These are phyloP conservation scores for Polyporus arcularius DNA, from an alignment of 768 basidiomycete genomes.

Conservation along the genomic window DNA sequence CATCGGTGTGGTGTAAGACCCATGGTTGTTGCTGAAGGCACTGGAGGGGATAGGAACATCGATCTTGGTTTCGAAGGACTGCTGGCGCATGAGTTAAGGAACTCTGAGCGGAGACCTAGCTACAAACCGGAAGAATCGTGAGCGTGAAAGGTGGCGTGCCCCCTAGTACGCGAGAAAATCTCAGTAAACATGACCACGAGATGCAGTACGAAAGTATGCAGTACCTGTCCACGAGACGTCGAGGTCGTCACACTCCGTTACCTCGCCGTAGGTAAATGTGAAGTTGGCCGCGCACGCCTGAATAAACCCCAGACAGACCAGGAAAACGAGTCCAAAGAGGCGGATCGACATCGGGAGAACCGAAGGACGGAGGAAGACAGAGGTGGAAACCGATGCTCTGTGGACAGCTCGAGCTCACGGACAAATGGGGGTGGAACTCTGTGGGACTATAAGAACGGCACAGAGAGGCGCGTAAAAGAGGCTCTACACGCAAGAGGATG, in stretches of 20 bases:
- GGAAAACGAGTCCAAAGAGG: slow-evolving; percentile 12
- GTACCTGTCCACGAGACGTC: slow-evolving; percentile 64
- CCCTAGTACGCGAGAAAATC: slow-evolving; percentile 37
- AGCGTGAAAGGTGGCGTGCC: slow-evolving; percentile 56
- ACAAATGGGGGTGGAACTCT: no score
- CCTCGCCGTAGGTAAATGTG: slow-evolving; percentile 52
- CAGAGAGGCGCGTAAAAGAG: no score
- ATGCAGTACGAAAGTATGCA: background rate
- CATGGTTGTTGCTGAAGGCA: slow-evolving; percentile 54
- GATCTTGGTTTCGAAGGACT: background rate
- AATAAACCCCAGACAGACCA: background rate
- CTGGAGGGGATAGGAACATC: slow-evolving; percentile 45
- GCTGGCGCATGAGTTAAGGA: no score
- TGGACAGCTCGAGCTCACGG: no score
- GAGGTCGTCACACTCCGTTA: slow-evolving; percentile 63
- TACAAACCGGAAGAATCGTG: slow-evolving; percentile 49
- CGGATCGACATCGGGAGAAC: no score
- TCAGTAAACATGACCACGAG: background rate
- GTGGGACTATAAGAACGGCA: no score
- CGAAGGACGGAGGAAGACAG: no score
- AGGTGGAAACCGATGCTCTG: no score
- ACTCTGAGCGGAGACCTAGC: slow-evolving; percentile 19
- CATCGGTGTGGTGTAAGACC: slow-evolving; percentile 51
- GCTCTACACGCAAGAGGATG: no score
- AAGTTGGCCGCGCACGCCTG: slow-evolving; percentile 31